A percentile compares a stretch with the other conserved stretches of the same genome.
phyloP scores from a whole-genome alignment of 345 rosid genomes.

The Nephelium lappaceum region DNA sequence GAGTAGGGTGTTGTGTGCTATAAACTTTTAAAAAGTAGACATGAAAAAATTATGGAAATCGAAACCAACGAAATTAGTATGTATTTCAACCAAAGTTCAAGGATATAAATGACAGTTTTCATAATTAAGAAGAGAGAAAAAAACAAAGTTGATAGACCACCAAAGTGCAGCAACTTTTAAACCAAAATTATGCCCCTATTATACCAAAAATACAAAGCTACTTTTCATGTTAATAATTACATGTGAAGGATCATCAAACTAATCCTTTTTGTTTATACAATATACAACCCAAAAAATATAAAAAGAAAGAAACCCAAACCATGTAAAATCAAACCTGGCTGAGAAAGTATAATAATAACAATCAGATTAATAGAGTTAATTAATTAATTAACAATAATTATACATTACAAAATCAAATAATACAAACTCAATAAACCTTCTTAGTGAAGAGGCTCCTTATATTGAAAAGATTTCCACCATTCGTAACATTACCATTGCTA shows the following conservation, averaged over 20 bases:
- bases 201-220: slow-evolving; percentile 4
- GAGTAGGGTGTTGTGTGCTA: no score
- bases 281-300: no score
- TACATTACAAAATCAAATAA: background rate
- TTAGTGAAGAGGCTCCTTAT: slow-evolving; percentile 70
- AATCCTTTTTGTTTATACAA: slow-evolving; percentile 5
- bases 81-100: no score
- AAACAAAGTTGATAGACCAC: background rate
- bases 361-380: background rate
- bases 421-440: slow-evolving; percentile 53
- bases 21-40: no score
- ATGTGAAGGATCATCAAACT: background rate
- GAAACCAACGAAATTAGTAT: no score
- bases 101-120: no score
- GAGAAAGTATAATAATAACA: background rate
- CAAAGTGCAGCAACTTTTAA: background rate
- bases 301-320: background rate
- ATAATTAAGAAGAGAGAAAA: no score
- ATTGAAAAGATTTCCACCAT: slow-evolving; percentile 46
- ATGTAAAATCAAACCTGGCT: background rate
- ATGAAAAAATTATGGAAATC: no score
- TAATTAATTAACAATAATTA: background rate
- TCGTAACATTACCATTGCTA: background rate
- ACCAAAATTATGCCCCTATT: background rate
- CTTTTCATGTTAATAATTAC: slow-evolving; percentile 16